Conservation (phyloP, 768 basidiomycete genomes). For the Basidioascus undulatus region DNA sequence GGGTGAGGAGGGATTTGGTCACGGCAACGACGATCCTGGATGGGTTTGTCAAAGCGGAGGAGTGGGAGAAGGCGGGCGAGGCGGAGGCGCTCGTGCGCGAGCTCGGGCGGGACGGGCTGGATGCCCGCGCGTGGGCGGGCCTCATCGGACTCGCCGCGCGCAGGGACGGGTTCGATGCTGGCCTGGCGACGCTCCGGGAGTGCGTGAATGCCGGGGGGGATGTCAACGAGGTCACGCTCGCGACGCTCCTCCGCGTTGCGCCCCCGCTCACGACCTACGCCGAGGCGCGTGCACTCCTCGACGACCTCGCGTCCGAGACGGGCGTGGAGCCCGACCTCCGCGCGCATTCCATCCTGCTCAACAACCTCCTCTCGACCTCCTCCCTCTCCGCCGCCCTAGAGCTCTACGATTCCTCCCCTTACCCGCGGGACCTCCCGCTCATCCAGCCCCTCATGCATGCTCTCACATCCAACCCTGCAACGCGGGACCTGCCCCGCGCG, state of each 20-base stretch:
- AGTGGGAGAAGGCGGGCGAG: neutral
- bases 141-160: neutral
- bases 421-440: neutral
- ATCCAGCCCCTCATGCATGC: neutral
- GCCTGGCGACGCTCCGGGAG: neutral
- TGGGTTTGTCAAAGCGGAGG: neutral
- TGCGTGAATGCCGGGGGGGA: neutral
- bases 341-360: no score
- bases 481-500: neutral
- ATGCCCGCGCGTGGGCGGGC: neutral
- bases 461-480: neutral
- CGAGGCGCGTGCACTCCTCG: no score
- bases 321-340: no score
- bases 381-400: neutral
- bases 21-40: neutral
- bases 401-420: neutral
- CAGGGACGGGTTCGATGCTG: neutral
- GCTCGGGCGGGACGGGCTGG: neutral
- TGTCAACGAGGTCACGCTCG: no score
- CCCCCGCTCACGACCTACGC: no score
- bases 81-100: neutral
- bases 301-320: no score
- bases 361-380: neutral
- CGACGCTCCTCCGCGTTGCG: no score
- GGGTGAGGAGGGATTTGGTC: no score